These are phyloP conservation scores for Rhynchospora tenuis DNA, from an alignment of 176 grass and related monocot genomes.

Conservation along the genomic window DNA sequence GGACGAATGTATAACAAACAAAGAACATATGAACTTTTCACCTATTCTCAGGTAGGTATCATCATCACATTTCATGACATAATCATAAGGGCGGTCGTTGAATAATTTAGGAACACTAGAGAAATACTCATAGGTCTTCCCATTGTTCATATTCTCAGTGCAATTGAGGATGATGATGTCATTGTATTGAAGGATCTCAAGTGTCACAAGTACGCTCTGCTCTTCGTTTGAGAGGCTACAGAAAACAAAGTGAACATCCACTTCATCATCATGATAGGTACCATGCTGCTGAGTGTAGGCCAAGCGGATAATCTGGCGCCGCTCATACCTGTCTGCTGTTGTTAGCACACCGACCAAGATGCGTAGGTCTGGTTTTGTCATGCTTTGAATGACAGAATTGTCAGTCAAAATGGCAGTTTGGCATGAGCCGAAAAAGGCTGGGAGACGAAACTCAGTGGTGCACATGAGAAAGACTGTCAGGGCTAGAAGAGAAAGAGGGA, in stretches of 20 bases:
- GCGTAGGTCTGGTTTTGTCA: constrained; percentile 8
- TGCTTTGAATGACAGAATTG: background rate
- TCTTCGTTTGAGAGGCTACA: constrained; percentile 52
- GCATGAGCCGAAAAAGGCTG: constrained; percentile 34
- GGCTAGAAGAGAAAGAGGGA: constrained; percentile 38
- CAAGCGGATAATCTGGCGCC: constrained; percentile 47
- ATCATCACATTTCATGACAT: constrained; percentile 79
- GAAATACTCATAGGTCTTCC: no score
- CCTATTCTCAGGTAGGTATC: constrained; percentile 54
- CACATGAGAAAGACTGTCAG: constrained; percentile 47
- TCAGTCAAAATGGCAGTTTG: background rate
- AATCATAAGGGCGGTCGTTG: constrained; percentile 27
- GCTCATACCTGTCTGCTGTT: constrained; percentile 36
- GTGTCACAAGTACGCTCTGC: constrained; percentile 63
- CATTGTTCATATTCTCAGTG: no score
- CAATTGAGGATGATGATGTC: no score
- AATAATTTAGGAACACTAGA: constrained; percentile 12
- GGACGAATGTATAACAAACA: background rate
- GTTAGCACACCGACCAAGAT: constrained; percentile 54
- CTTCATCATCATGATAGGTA: background rate
- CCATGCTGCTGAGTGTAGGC: constrained; percentile 40
- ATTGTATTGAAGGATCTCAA: background rate
- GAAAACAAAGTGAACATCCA: background rate
- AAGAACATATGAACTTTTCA: background rate
- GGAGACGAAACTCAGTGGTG: constrained; percentile 49